Conservation (phyloP, 106 monocot genomes). For the Dendrobium nobile region DNA sequence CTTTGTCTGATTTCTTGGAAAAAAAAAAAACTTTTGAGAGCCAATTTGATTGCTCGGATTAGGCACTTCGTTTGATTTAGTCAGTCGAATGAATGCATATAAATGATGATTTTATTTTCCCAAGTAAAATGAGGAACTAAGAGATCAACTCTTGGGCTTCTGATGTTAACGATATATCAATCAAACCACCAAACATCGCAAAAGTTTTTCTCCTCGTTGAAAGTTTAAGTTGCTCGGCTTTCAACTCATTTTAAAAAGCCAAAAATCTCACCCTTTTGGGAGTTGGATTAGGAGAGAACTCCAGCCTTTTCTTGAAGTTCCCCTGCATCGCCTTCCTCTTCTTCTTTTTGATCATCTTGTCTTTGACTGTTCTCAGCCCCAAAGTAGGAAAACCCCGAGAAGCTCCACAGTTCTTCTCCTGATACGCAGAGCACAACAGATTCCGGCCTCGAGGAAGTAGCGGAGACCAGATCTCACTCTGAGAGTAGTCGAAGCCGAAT, state of each 20-base stretch:
- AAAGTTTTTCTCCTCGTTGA: too few species aligned
- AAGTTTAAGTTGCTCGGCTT: too few species aligned
- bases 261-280: conserved; percentile 18
- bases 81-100: too few species aligned
- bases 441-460: conserved; percentile 33
- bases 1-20: too few species aligned
- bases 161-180: too few species aligned
- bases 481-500: conserved; percentile 86
- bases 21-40: too few species aligned
- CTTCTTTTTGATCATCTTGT: conserved; percentile 12
- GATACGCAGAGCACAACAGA: not conserved
- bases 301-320: conserved; percentile 12
- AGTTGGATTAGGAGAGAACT: conserved; percentile 16
- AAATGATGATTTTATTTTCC: too few species aligned
- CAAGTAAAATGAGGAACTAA: too few species aligned
- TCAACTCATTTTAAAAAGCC: not conserved
- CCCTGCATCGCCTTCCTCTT: conserved; percentile 11
- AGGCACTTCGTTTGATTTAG: too few species aligned
- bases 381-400: not conserved
- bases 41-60: too few species aligned
- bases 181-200: too few species aligned
- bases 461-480: conserved; percentile 94
- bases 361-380: not conserved
- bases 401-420: not conserved
- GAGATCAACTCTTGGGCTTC: too few species aligned